Base-by-base conservation (phyloP, 2,329 filamentous ascomycete genomes). In the Torrubiellomyces zombiae region DNA sequence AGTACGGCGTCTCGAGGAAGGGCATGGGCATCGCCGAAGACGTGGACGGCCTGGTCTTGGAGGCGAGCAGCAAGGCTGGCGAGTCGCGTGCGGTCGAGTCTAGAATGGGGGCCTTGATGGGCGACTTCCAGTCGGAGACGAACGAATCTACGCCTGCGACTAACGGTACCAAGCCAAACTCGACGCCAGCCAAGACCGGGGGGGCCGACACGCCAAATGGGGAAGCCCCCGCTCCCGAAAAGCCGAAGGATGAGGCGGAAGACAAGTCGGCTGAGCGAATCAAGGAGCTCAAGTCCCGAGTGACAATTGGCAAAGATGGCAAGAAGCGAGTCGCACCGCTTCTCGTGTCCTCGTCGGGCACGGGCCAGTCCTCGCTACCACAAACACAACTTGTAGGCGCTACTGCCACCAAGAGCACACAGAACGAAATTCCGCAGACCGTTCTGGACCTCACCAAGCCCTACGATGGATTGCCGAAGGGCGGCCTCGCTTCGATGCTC, bases 81-180 rank as follows among this genome's bases (percentile, higher is more conserved):
- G 89, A 98, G 47, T 66, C 86, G 16, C 80, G 76, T 35, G 85
- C 78, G 5, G 85, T 86, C 0, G 81, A 98, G 51, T 89, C 83
- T 3, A 71, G 86, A 36, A 98, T 98, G 89, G 89, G 89, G 9
- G 86, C 86, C n/a, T 55, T 98, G 18, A 98, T 98, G 89, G 86
- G 86, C 5, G 85, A 93, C 43, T 65, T 67, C 11, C 63, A 63
- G 3, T 50, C 64, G 4, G 59, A 63, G 4, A 67, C 69, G 4
- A 68, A 69, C 20, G 55, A 59, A 25, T 47, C 52, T 7, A 48
- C 53, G 4, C 48, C 56, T 26, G 55, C 45, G n/a, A 51, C 55
- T 14, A 67, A 67, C 27, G 63, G 63, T 0, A 55, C 45, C 48
- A 80, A 62, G 34, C 33, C 47, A 4, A 34, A 39, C 11, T 46